Base-by-base conservation (phyloP, 768 basidiomycete genomes). In the Cubamyces sp. region DNA sequence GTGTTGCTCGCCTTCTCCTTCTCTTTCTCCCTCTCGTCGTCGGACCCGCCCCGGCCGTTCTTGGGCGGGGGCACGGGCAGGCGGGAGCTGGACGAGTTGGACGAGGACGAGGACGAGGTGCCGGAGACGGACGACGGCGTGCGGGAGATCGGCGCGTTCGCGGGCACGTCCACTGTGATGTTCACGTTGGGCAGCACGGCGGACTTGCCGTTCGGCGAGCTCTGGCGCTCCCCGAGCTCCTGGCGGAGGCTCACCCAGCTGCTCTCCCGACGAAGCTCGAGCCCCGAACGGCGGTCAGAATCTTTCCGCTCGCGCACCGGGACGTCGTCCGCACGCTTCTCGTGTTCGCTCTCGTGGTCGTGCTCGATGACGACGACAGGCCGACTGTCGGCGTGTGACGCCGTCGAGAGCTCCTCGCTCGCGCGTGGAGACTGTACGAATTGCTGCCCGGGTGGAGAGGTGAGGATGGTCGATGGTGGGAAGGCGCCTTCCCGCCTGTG, bases 401-500 rank as follows among this genome's bases (percentile, higher is more conserved):
- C 3, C 0, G 28, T 30, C 14, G 57, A 34, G 18, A 16, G 26
- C 28, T 57, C 61, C 26, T 37, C 61, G 52, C 52, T 53, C 37
- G 46, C 21, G 19, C 54, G 52, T 1, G 67, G 67, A 16, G 62
- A 53, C 30, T 61, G 42, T 6, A 61, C 69, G 66, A 72, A 54
- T 15, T 30, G 54, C 49, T 51, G 60, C n/a, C n/a, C 42, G 11
- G 41, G 60, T 16, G 55, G 64, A 53, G 64, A 45, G 4, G 56
- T 30, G 25, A 59, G 19, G 16, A 68, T 61, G 55, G 74, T 71
- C 43, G 79, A 84, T 0, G 83, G 84, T 52, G 84, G 76, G 68
- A 87, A 88, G 6, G 89, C 90, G 56, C 86, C 88, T 78, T 92
- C 89, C 43, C 90, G 75, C 34, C 72, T 62, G 58, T 81, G 80